These are phyloP conservation scores for Neurospora terricola DNA, from an alignment of 495 filamentous ascomycete genomes.

Conservation along the genomic window DNA sequence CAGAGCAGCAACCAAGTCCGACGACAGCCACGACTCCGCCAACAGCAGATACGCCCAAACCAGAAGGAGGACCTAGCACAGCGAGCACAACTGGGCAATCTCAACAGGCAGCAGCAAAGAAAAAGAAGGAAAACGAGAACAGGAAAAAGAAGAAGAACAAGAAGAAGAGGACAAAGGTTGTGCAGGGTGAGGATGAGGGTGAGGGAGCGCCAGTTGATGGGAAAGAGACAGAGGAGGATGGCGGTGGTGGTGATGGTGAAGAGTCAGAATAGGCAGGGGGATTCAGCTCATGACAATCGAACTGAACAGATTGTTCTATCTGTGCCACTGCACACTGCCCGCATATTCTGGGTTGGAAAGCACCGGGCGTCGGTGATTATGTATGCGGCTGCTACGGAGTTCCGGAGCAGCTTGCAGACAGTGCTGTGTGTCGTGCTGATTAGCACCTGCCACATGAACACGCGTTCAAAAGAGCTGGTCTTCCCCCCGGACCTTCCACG, in stretches of 20 bases:
- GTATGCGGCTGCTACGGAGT: background rate
- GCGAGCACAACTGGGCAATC: background rate
- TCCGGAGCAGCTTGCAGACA: background rate
- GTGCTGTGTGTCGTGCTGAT: background rate
- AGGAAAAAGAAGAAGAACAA: slow-evolving; percentile 19
- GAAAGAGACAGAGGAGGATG: background rate
- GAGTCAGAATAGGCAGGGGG: background rate
- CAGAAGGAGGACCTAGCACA: background rate
- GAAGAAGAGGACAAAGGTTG: slow-evolving; percentile 1
- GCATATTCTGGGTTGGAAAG: background rate
- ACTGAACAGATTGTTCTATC: background rate
- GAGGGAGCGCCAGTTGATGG: background rate
- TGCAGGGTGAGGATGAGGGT: background rate
- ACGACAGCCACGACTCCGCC: slow-evolving; percentile 12
- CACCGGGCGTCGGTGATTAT: background rate
- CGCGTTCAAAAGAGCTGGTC: background rate
- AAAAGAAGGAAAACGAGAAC: slow-evolving; percentile 43
- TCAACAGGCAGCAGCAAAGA: slow-evolving; percentile 36
- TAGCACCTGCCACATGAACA: background rate
- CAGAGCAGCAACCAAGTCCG: slow-evolving; percentile 3
- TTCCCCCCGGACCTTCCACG: background rate
- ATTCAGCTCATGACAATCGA: background rate
- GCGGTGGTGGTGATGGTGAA: background rate
- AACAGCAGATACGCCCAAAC: background rate
- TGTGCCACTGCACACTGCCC: background rate